Evolutionary conservation across 306 rosid genomes (phyloP).

Genomic region (Herpetospermum pedunculosum): DNA sequence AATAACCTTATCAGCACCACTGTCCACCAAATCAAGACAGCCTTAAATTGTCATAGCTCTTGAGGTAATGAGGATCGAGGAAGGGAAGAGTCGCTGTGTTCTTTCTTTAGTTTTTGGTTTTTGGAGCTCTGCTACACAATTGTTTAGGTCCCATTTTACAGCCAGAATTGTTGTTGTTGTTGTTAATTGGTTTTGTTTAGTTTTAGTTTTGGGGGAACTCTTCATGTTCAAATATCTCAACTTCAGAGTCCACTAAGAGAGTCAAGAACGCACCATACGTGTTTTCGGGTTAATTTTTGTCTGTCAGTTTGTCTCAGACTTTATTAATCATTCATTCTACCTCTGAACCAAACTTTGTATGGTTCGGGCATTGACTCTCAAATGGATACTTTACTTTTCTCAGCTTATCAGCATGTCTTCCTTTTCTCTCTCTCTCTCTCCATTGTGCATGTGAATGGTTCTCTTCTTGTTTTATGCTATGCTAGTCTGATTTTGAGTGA

Average conservation of each 20-base stretch:
- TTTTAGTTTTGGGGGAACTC: background rate
- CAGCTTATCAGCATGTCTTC: conserved; percentile 5
- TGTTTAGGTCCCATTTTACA: conserved; percentile 13
- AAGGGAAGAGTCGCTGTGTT: background rate
- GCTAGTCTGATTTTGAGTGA: no score
- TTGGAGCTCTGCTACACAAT: conserved; percentile 6
- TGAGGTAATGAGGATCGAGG: conserved; percentile 13
- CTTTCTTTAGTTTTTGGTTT: background rate
- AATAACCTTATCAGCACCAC: conserved; percentile 73
- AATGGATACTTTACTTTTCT: conserved; percentile 22
- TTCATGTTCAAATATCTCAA: background rate
- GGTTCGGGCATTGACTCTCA: conserved; percentile 99
- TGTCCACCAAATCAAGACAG: conserved; percentile 74
- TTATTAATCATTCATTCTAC: background rate
- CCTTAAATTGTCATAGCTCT: conserved; percentile 73
- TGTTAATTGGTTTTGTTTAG: conserved; percentile 30
- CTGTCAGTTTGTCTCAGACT: background rate
- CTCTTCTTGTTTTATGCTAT: background rate
- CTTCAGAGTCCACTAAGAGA: conserved; percentile 33
- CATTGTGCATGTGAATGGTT: background rate
- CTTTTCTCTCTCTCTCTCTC: background rate
- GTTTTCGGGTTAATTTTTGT: background rate
- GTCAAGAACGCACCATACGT: conserved; percentile 99
- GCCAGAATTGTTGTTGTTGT: conserved; percentile 26
- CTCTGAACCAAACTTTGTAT: conserved; percentile 17